Base-by-base conservation (phyloP, 2,329 filamentous ascomycete genomes). In the Neonectria neomacrospora region DNA sequence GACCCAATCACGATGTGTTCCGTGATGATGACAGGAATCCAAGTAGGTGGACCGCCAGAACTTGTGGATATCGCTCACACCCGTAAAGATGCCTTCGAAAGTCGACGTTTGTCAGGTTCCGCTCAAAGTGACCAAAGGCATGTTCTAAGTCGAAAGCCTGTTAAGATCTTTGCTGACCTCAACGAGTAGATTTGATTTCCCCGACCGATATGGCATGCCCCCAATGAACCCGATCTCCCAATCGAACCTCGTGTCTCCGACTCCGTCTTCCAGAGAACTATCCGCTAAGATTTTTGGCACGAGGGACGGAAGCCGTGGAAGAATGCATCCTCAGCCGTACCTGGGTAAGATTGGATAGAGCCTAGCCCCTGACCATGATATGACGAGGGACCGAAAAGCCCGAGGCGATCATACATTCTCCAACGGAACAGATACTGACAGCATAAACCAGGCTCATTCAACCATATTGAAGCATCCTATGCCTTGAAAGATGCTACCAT, bases 231-330 rank as follows among this genome's bases (percentile, higher is more conserved):
- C 80, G 16, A 73, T 75, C 37, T 75, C 79, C 10, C 79, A 80
- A 53, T 76, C 80, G 16, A 81, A 78, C 61, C 66, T 80, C 32
- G 71, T 72, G 42, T 79, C 78, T n/a, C 78, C 78, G 5, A 77
- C 77, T 9, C 77, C 74, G 12, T 65, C 70, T 9, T 66, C 73
- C 1, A 72, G 73, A 65, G 75, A 77, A 37, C 39, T 75, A 6
- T 67, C 72, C 22, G 45, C 70, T 42, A 72, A 73, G 23, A 64
- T 71, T 2, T 70, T 74, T 22, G 55, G 68, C 14, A 23, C 58
- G 37, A 70, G 75, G 58, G 74, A 76, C 10, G 45, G 63, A 26
- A 57, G 54, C n/a, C 67, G 64, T 22, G 63, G 52, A 11, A 66
- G 74, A 47, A 45, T 64, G 18, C 70, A 71, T 53, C 53, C 59